Base-by-base conservation (phyloP, 345 rosid genomes). In the Lepidium africanum region DNA sequence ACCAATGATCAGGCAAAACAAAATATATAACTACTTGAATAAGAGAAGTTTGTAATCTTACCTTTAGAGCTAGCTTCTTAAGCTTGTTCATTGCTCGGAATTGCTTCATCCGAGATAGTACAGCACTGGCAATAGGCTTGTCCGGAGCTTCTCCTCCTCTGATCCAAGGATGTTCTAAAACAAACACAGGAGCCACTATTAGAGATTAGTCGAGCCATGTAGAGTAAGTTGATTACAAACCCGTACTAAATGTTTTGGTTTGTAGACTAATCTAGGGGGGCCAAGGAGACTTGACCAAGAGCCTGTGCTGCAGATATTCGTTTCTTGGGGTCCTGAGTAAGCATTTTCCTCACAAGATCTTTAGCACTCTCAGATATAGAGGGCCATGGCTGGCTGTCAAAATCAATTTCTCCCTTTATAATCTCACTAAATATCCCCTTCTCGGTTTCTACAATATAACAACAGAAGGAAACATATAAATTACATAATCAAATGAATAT, bases 71-170 rank as follows among this genome's bases (percentile, higher is more conserved):
- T 42, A 92, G 87, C 84, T 88, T 82, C 77, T 90, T 90, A 67
- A 92, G 85, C 69, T 92, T 84, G 81, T 87, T 92, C 98, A 92
- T 87, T 52, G 90, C 96, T 65, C 93, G 85, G 77, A 92, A 90
- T 77, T 92, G 96, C 79, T 88, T 92, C 98, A 92, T 79, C 68
- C 97, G 78, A 30, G 94, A 83, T n/a, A 92, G 87, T 64, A 90
- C 98, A 11, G 94, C 98, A 67, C 76, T 87, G 66, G 82, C 89
- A 45, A 92, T 85, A 21, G 91, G 91, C 72, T 85, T 87, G 74
- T 92, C 96, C 2, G 90, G 82, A 27, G 98, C 96, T 60, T 86
- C 86, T 55, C 88, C 92, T 3, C 87, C 92, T 72, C 48, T 81
- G 36, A 85, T 71, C 48, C 52, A 36, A 8, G 70, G 76, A 63